Percentiles rank a stretch among this genome's conserved stretches.
phyloP scores from a whole-genome alignment of 352 stramenopile genomes.

The Achlya hypogyna region DNA sequence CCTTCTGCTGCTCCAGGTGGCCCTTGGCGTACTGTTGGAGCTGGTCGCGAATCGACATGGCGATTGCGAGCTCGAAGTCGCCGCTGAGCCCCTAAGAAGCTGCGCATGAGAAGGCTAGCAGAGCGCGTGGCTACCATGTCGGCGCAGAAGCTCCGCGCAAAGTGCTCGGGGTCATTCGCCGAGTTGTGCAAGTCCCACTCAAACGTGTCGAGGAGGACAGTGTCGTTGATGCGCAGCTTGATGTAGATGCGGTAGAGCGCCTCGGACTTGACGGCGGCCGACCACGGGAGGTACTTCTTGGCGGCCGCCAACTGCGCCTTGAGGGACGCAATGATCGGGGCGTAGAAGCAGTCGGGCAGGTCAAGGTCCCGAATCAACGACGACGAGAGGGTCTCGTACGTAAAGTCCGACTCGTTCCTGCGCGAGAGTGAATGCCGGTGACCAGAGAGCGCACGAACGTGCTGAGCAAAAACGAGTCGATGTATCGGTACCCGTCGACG shows the following conservation, averaged over 20 bases:
- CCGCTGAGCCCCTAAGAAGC: constrained; percentile 48
- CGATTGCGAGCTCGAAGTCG: constrained; percentile 69
- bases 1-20: constrained; percentile 58
- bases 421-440: background rate
- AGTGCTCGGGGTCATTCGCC: constrained; percentile 55
- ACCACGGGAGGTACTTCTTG: constrained; percentile 42
- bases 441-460: constrained; percentile 29
- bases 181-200: constrained; percentile 71
- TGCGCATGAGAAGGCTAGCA: background rate
- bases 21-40: constrained; percentile 65
- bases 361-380: constrained; percentile 60
- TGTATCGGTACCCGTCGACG: constrained; percentile 70
- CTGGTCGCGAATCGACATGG: constrained; percentile 69
- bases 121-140: constrained; percentile 40
- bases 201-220: constrained; percentile 71
- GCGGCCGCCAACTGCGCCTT: constrained; percentile 54
- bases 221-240: constrained; percentile 74
- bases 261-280: constrained; percentile 40
- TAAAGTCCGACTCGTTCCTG: constrained; percentile 64
- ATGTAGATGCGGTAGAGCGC: constrained; percentile 72
- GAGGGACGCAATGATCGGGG: constrained; percentile 51
- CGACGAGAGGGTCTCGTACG: constrained; percentile 63
- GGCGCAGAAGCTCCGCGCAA: constrained; percentile 54
- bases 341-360: constrained; percentile 62
- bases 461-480: constrained; percentile 76